Evolutionary conservation across 2,329 filamentous ascomycete genomes (phyloP), one percentile per base, ranked within the genome.

Genomic region (Xylariaceae sp.): DNA sequence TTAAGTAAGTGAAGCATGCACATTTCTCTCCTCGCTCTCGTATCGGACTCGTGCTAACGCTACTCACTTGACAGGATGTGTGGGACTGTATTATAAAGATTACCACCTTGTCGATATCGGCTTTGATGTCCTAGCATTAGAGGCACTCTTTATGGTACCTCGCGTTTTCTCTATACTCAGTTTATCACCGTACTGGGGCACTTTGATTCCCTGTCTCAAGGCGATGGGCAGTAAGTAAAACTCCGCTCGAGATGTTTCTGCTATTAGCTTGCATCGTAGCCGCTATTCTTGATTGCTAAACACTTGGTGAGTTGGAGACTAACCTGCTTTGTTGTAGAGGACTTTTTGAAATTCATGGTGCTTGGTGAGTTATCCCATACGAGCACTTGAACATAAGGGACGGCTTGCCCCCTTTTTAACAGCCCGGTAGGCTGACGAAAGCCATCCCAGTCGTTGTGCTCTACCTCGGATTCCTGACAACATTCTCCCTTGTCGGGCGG

Each of bases 101-200:
- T 61, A 68, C 8, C 62, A 70, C 12, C 74, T 87, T n/a, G 83
- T 83, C 32, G 83, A 92, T 44, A 70, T 83, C 3, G 82, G 88
- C 1, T 96, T 95, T 59, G 87, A 96, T 55, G 81, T 96, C n/a
- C 69, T 96, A 15, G 83, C 88, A 0, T 70, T 96, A 11, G 87
- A 95, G 61, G 89, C 88, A 1, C 71, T 96, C 8, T 90, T 96
- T 59, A 81, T 96, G 62, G 84, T 95, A 14, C 89, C 89, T 12
- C 82, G 86, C 44, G 84, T 94, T 50, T 94, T 84, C 65, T 94
- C 88, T 11, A 74, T 96, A 36, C 72, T 95, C 47, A 90, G 85
- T 57, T 63, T 96, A 48, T 88, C 88, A 53, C 86, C 87, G 1
- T 95, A 94, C 59, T 96, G 92, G 74, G 89, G 87, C 29, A 92